Evolutionary conservation across 2,329 filamentous ascomycete genomes (phyloP).

Genomic region (Alternaria tenuissima): DNA sequence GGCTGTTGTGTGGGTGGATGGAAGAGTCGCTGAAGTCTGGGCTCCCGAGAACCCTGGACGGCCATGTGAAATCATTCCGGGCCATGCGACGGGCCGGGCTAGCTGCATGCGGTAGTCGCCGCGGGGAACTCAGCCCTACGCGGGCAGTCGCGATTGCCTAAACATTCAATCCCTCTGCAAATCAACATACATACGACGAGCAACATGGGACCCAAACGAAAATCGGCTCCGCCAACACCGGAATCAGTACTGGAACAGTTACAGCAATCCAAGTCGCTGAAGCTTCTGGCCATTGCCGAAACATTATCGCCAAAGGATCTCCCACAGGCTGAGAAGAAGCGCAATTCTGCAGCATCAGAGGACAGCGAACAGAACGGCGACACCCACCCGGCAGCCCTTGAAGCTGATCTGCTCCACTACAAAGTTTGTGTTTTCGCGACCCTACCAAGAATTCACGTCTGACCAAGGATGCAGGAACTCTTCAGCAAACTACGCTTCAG

Average conservation of each 20-base stretch:
- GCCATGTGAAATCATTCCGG: conserved; percentile 12
- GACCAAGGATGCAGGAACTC: conserved; percentile 68
- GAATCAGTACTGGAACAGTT: conserved; percentile 60
- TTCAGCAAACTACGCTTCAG: conserved; percentile 97
- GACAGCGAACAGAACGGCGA: conserved; percentile 71
- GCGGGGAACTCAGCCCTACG: conserved; percentile 32
- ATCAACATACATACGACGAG: conserved; percentile 4
- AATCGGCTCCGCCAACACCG: conserved; percentile 32
- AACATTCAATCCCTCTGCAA: conserved; percentile 27
- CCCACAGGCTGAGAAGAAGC: conserved; percentile 51
- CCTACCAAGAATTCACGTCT: conserved; percentile 1
- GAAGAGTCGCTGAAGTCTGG: neutral
- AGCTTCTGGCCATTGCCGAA: conserved; percentile 79
- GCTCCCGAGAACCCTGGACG: conserved; percentile 1
- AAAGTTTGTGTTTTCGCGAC: conserved; percentile 58
- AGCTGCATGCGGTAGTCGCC: conserved; percentile 26
- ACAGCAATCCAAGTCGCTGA: conserved; percentile 67
- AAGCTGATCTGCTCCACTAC: conserved; percentile 88
- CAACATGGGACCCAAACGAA: conserved; percentile 39
- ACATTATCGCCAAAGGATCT: conserved; percentile 68
- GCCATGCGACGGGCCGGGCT: conserved; percentile 6
- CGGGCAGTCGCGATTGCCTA: conserved; percentile 25
- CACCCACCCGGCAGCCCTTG: conserved; percentile 73
- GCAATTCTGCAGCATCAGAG: conserved; percentile 70
- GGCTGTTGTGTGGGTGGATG: neutral